Conservation (phyloP, 2,329 filamentous ascomycete species). For the Fusarium brevicatenulatum region DNA sequence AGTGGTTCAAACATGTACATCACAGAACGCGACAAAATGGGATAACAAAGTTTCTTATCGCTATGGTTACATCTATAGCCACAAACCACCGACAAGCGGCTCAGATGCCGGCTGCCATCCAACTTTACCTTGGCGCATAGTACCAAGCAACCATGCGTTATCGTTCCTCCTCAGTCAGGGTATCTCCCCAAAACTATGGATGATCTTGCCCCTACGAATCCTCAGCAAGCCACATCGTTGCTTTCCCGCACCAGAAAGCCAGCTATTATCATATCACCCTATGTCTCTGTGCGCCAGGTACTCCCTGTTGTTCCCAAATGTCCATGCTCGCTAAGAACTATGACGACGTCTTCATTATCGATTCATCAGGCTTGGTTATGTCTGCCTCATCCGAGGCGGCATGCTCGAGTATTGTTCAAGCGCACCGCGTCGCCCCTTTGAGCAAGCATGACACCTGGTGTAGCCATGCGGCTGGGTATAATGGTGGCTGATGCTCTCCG, state of each 20-base stretch:
- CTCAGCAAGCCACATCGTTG: neutral
- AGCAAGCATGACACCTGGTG: slow-evolving; percentile 36
- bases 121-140: neutral
- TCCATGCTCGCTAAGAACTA: slow-evolving; percentile 23
- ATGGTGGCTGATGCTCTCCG: slow-evolving; percentile 40
- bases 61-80: slow-evolving; percentile 16
- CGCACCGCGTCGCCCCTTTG: slow-evolving; percentile 20
- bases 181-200: slow-evolving; percentile 7
- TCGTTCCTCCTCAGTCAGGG: neutral
- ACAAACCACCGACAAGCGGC: slow-evolving; percentile 2
- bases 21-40: slow-evolving; percentile 1
- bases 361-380: slow-evolving; percentile 24
- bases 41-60: slow-evolving; percentile 8
- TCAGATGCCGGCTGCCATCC: slow-evolving; percentile 22
- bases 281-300: neutral
- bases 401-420: slow-evolving; percentile 18
- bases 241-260: slow-evolving; percentile 5
- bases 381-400: slow-evolving; percentile 24
- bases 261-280: neutral
- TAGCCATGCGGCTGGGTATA: slow-evolving; percentile 45
- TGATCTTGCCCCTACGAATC: neutral
- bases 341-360: slow-evolving; percentile 29
- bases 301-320: slow-evolving; percentile 3
- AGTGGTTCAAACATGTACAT: neutral
- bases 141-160: slow-evolving; percentile 11